These are phyloP conservation scores for Penicillium coffeae DNA, from an alignment of 495 filamentous ascomycete species.

Conservation along the genomic window DNA sequence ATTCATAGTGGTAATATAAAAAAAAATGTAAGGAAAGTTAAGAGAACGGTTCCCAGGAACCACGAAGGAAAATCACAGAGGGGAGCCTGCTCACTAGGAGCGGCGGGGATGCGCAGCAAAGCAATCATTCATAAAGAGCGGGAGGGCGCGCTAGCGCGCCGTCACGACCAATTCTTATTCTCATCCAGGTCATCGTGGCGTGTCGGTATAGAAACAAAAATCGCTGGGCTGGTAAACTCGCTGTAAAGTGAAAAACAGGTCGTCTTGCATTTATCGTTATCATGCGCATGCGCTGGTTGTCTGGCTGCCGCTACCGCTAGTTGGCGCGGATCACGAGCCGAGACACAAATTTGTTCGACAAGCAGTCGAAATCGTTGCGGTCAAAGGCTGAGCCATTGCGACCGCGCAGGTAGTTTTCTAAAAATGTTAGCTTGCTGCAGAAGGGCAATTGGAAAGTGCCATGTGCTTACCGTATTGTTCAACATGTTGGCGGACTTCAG, in stretches of 20 bases:
- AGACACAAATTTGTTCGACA: conserved; percentile 92
- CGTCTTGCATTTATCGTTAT: conserved; percentile 33
- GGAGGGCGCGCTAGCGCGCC: conserved; percentile 22
- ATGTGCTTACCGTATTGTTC: conserved; percentile 73
- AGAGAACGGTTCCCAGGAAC: conserved; percentile 9
- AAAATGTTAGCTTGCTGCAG: conserved; percentile 20
- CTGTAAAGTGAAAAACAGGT: conserved; percentile 14
- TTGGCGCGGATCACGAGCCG: conserved; percentile 92
- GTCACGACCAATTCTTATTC: conserved; percentile 20
- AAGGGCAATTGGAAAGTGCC: background rate
- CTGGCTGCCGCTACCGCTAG: conserved; percentile 47
- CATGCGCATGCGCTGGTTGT: conserved; percentile 40
- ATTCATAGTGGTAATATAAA: conserved; percentile 3
- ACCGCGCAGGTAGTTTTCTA: conserved; percentile 57
- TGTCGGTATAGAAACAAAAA: conserved; percentile 8
- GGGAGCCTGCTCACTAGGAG: conserved; percentile 18
- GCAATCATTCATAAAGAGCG: conserved; percentile 15
- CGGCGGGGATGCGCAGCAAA: background rate
- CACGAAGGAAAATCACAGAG: conserved; percentile 4
- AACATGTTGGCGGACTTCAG: conserved; percentile 84
- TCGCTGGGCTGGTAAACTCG: conserved; percentile 15
- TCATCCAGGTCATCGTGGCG: conserved; percentile 22
- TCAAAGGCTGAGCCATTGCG: conserved; percentile 70
- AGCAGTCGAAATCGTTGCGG: conserved; percentile 82
- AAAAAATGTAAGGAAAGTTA: conserved; percentile 10